phyloP scores from a whole-genome alignment of 169 alveolate genomes.

The Plasmodium gonderi region DNA sequence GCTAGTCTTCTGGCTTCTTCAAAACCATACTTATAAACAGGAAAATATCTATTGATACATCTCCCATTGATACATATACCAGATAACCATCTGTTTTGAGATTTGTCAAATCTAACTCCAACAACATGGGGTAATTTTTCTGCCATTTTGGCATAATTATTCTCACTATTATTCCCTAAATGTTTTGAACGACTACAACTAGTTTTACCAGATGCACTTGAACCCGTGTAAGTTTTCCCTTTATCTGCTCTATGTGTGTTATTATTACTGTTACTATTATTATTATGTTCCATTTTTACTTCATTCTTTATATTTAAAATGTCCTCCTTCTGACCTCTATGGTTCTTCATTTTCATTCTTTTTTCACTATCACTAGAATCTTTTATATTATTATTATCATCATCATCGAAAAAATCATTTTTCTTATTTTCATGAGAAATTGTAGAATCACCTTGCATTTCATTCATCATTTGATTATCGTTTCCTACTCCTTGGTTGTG shows the following conservation, averaged over 20 bases:
- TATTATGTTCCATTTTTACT: conserved; percentile 25
- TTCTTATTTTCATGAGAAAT: background rate
- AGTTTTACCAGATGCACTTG: background rate
- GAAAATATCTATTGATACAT: conserved; percentile 81
- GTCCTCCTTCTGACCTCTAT: conserved; percentile 4
- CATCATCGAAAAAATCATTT: background rate
- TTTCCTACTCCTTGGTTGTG: background rate
- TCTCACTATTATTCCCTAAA: conserved; percentile 48
- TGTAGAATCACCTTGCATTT: background rate
- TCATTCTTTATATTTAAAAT: conserved; percentile 23
- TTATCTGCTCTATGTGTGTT: conserved; percentile 17
- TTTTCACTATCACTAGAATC: conserved; percentile 30
- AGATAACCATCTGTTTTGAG: conserved; percentile 87
- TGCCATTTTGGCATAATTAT: conserved; percentile 76
- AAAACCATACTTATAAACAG: conserved; percentile 81
- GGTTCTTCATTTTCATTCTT: background rate
- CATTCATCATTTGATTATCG: background rate
- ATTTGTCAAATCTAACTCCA: conserved; percentile 86
- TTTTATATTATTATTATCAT: conserved; percentile 1
- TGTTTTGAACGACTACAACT: conserved; percentile 8
- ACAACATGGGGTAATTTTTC: conserved; percentile 76
- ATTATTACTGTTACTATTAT: background rate
- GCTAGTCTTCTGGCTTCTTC: conserved; percentile 84
- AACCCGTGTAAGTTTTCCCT: conserved; percentile 5
- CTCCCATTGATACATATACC: conserved; percentile 78